Evolutionary conservation across 164 flowering plant species (phyloP), one percentile per base, ranked within the genome.

Genomic region (Nymphaea thermarum): DNA sequence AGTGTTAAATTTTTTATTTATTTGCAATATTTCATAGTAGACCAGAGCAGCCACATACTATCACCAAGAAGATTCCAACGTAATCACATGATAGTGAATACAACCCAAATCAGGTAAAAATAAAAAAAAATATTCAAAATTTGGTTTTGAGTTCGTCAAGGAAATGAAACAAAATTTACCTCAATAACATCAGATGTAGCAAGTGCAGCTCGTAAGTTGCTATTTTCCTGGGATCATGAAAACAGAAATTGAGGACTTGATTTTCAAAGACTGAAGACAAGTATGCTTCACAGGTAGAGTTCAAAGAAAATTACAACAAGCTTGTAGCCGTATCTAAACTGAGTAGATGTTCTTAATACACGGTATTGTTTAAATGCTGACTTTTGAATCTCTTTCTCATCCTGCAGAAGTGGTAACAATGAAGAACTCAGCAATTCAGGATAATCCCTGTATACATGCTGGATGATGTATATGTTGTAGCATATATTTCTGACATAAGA

Each of bases 261-360:
- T 17, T n/a, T 3, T 11, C 25, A 61, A 8, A 61, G 14, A 6
- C 64, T 44, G 43, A 59, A 63, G 55, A 53, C 36, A 3, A 61
- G 25, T 6, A n/a, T 61, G 64, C 42, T n/a, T 61, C 2, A 36
- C 4, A 5, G 62, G 65, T 25, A 18, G 6, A 70, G 43, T 60
- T 60, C 0, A 67, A 60, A 44, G 67, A 71, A 15, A 72, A 80
- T 73, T 89, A 94, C 97, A 62, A 94, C 89, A 78, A 91, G 83
- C 69, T 94, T 94, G 88, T 84, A 91, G 73, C 98, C 98, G 72
- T 91, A 91, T 86, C 88, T 79, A 72, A 94, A 94, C 42, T 86
- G 88, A 16, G 82, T 81, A 44, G 92, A 87, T 42, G 82, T 67
- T 51, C 89, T 86, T 84, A 94, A 65, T 6, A 79, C 81, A 42